Evolutionary conservation across 352 stramenopile genomes (phyloP), one percentile per base, ranked within the genome.

Genomic region (Phytopythium sindhum): DNA sequence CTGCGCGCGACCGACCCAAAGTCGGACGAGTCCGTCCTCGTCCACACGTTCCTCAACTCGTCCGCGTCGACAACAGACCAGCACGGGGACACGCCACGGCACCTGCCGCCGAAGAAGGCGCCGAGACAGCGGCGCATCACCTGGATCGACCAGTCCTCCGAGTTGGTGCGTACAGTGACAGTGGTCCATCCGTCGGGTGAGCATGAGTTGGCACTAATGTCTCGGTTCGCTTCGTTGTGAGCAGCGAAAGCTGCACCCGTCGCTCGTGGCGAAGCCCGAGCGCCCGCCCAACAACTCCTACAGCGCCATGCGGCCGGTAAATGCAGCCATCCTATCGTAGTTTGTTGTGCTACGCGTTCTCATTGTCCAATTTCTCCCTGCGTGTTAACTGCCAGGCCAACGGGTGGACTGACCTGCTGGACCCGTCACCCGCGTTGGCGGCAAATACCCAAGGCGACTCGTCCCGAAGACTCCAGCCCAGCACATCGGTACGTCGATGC

Each of bases 31-130:
- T 54, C 89, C 4, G 78, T 95, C 26, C 78, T 95, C 7, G 73
- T 93, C 37, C 84, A 93, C 66, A 95, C 84, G 23, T 93, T 88
- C 47, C 55, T 95, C 26, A 95, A 95, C 59, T 71, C 72, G 17
- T 66, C 70, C 4, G 56, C 61, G 29, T 10, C 53, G 17, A 4
- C 35, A 17, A 23, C n/a, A 3, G 33, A 29, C 0, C 33, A 31
- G 35, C 33, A 6, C 19, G 31, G 31, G 1, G 21, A 59, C 35
- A 44, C 51, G 2, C 63, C 61, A 14, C 52, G 65, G 55, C 55
- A 58, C 39, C 26, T 68, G 54, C 45, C 64, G 17, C 55, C 65
- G 31, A 60, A 76, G 53, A 72, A 82, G 59, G 28, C 35, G 23
- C 45, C 71, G 4, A 53, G 31, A 6, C 60, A 68, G 21, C 73